Conservation (phyloP, 345 rosid species). For the Erysimum cheiranthoides region DNA sequence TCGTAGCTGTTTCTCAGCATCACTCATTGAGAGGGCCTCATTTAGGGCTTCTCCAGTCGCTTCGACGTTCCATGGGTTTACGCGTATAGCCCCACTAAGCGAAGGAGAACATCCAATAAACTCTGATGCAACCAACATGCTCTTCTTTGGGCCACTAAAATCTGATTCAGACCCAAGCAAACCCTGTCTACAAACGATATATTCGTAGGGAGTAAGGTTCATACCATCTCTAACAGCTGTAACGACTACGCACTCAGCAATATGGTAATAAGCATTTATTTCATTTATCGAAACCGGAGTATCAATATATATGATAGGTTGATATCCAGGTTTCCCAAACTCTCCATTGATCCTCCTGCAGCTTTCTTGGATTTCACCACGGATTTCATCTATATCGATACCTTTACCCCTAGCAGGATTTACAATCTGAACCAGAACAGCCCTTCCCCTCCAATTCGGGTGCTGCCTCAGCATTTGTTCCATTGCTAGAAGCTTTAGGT, state of each 20-base stretch:
- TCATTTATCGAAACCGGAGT: conserved; percentile 44
- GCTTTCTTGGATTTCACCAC: conserved; percentile 45
- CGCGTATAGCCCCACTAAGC: conserved; percentile 51
- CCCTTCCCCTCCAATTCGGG: conserved; percentile 49
- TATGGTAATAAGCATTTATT: conserved; percentile 46
- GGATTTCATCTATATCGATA: conserved; percentile 38
- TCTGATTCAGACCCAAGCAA: conserved; percentile 48
- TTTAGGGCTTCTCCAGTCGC: conserved; percentile 50
- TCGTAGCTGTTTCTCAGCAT: conserved; percentile 53
- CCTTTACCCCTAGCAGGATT: conserved; percentile 53
- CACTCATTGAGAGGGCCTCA: conserved; percentile 49
- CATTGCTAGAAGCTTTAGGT: conserved; percentile 51
- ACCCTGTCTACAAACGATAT: conserved; percentile 51
- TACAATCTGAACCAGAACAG: conserved; percentile 50
- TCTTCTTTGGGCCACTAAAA: conserved; percentile 50
- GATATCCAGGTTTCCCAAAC: conserved; percentile 50
- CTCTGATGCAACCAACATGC: conserved; percentile 52
- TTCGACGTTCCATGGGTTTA: conserved; percentile 54
- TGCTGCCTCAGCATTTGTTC: conserved; percentile 51
- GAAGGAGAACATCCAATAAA: conserved; percentile 54
- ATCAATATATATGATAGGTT: conserved; percentile 46
- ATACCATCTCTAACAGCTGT: conserved; percentile 54
- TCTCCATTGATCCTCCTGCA: conserved; percentile 49
- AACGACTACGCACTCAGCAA: conserved; percentile 51
- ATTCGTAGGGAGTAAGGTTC: conserved; percentile 52